Evolutionary conservation across 2,329 filamentous ascomycete species (phyloP), one percentile per base, ranked within the genome.

Genomic region (Bisporella sp.): DNA sequence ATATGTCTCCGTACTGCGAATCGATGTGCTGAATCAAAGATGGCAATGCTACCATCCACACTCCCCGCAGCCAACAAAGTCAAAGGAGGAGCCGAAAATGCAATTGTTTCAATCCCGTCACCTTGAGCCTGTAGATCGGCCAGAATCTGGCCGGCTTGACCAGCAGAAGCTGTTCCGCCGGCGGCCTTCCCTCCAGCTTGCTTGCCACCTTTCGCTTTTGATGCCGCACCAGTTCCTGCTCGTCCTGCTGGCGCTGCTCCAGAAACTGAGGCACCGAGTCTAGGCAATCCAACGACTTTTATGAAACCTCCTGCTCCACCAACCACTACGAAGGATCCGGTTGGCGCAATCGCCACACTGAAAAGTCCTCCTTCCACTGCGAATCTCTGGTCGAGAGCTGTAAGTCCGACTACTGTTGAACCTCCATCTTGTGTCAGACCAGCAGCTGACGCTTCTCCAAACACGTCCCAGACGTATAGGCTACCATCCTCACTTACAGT

Each of bases 291-390:
- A 41, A 97, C 79, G 54, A 97, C 80, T 62, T 87, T 87, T 67
- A 97, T 86, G 54, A 87, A 79, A 31, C 93, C 93, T 51, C 85
- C 88, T 1, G 89, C 91, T 53, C 93, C 93, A 50, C 93, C 93
- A 1, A 89, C 88, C 0, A 89, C 92, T 1, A 90, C 82, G 56
- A 95, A 85, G 0, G 85, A 74, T 39, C 89, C 87, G 12, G 81
- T 82, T 0, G 91, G 90, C 5, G 92, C 85, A 57, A 96, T 74
- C 13, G 88, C 89, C 35, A 96, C 80, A 39, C 86, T 89, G 77
- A 90, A 97, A 1, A 99, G 75, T 1, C 93, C 93, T 29, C 92
- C 93, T 52, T 96, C 88, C 46, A 97, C 87, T 32, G 81, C 83
- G 71, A 99, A 99, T 44, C 93, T 84, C 72, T 95, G 88, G 69